Base-by-base conservation (phyloP, 345 rosid species). In the Rhodamnia rubescens region DNA sequence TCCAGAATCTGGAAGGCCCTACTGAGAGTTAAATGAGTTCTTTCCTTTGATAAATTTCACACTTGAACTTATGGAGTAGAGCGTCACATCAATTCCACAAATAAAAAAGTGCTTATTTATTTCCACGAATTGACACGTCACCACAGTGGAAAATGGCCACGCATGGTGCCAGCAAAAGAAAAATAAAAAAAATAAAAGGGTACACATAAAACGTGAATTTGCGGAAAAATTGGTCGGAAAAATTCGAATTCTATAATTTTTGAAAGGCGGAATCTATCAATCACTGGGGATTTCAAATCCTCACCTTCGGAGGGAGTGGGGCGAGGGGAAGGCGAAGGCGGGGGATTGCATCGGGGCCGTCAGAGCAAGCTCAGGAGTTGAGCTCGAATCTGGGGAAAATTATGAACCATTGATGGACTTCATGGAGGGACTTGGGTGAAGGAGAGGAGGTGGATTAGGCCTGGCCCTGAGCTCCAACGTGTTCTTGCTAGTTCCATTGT, bases 401-500 rank as follows among this genome's bases (percentile, higher is more conserved):
- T 64, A 27, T 7, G 69, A 88, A 75, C 89, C 91, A 3, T 14
- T 90, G 84, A 75, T 88, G 81, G 85, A 82, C 12, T 83, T 90
- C 85, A 36, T 91, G 86, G 83, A 83, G 42, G 81, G 87, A 52
- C 80, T 90, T 4, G 81, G 81, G 86, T 1, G 47, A 59, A 3
- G 86, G 85, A 18, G 90, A 89, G 85, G 86, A 61, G 86, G 93
- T 90, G 83, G 7, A 57, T 54, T 22, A 83, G 90, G 87, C 91
- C 93, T 0, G 87, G 88, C 64, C 83, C 29, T 3, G 81, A 3
- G n/a, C 82, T 85, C 27, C 51, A 49, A 49, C 51, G 12, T 49
- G 2, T 49, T 49, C 2, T 49, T 49, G 51, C 51, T 9, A 49
- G 51, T 49, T 49, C 51, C 51, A 2, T 49, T 49, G 51, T 49